Conservation (phyloP, 257 asterid genomes). For the Penstemon newberryi region DNA sequence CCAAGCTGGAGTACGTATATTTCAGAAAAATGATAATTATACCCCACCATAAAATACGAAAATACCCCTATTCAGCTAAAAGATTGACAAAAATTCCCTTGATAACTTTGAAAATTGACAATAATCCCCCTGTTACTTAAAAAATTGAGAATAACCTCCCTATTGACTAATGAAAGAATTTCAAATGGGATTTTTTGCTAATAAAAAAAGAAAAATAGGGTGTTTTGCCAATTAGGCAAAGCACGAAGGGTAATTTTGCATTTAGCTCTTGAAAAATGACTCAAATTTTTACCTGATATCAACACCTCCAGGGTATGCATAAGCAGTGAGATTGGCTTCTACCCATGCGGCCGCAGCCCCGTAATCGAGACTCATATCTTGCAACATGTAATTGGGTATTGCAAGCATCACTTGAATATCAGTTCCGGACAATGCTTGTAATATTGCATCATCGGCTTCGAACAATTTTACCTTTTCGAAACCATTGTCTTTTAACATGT, state of each 20-base stretch:
- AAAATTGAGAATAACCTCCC: too few species aligned
- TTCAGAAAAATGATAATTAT: neutral
- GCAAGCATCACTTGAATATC: conserved; percentile 82
- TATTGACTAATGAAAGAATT: neutral
- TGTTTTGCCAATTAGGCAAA: too few species aligned
- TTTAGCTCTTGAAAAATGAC: neutral
- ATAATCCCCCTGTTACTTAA: too few species aligned
- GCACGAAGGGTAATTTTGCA: too few species aligned
- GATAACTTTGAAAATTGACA: too few species aligned
- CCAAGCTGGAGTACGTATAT: too few species aligned
- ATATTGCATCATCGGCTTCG: conserved; percentile 68
- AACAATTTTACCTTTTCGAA: conserved; percentile 80
- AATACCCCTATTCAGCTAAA: too few species aligned
- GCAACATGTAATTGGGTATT: conserved; percentile 78
- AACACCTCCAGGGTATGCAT: conserved; percentile 62
- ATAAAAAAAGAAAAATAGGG: too few species aligned
- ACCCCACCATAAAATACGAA: too few species aligned
- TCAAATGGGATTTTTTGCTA: too few species aligned
- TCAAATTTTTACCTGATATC: conserved; percentile 53
- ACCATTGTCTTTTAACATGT: conserved; percentile 72
- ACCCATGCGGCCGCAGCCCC: conserved; percentile 77
- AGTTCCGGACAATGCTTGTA: conserved; percentile 64
- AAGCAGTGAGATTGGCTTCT: conserved; percentile 70
- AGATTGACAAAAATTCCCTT: too few species aligned
- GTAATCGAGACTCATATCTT: conserved; percentile 61